Evolutionary conservation across 2,329 filamentous ascomycete species (phyloP).

Genomic region (Epichloe gansuensis): DNA sequence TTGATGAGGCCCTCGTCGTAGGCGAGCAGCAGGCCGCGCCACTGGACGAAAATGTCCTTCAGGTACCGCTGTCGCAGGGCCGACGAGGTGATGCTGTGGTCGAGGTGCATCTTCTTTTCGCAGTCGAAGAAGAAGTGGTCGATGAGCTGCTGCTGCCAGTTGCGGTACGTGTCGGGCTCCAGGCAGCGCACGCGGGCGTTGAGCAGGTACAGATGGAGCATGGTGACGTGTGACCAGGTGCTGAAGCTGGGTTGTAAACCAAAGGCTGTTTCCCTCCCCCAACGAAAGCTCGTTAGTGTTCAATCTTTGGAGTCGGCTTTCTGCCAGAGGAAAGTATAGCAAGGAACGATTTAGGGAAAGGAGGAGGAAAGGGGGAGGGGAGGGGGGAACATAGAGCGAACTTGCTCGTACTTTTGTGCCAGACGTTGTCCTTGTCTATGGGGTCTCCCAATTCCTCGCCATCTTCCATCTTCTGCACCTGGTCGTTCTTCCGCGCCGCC

Average conservation of each 20-base stretch:
- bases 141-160: constrained; percentile 81
- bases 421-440: constrained; percentile 29
- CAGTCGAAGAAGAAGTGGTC: constrained; percentile 93
- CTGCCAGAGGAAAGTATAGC: neutral
- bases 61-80: constrained; percentile 52
- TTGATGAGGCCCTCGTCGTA: constrained; percentile 73
- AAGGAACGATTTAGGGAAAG: neutral
- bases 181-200: constrained; percentile 74
- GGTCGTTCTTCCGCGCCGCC: constrained; percentile 49
- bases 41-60: constrained; percentile 88
- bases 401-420: constrained; percentile 59
- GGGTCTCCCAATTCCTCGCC: constrained; percentile 66
- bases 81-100: constrained; percentile 56
- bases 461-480: constrained; percentile 58
- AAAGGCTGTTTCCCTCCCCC: constrained; percentile 42
- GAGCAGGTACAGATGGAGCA: constrained; percentile 90
- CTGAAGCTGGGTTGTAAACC: constrained; percentile 77
- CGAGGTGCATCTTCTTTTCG: constrained; percentile 70
- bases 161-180: constrained; percentile 52
- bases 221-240: constrained; percentile 91
- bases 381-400: constrained; percentile 3
- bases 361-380: neutral
- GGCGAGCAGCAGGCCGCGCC: constrained; percentile 73
- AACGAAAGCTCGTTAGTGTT: neutral
- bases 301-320: no score